Conservation (phyloP, 305 asterid genomes). For the Monarda citriodora region DNA sequence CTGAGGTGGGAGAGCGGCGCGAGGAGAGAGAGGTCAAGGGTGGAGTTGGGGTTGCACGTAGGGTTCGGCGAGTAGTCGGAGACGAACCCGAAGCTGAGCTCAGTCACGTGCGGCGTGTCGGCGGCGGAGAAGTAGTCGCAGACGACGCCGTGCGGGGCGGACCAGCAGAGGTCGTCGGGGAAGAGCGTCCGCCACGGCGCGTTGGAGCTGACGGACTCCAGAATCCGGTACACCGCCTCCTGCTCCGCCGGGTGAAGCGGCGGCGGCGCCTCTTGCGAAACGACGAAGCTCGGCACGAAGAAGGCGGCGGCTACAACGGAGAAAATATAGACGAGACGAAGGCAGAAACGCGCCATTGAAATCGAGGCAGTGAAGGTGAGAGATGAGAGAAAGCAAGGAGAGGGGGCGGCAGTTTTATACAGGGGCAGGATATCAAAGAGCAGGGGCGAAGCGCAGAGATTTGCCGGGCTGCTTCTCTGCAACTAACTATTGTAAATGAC, state of each 20-base stretch:
- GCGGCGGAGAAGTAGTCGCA: conserved; percentile 57
- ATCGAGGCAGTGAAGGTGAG: neutral
- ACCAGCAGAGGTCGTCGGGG: conserved; percentile 76
- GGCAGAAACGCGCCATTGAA: conserved; percentile 27
- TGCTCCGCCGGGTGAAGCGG: conserved; percentile 62
- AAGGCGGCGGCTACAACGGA: conserved; percentile 12
- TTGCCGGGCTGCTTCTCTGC: conserved; percentile 41
- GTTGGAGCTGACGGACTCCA: conserved; percentile 62
- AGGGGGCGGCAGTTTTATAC: neutral
- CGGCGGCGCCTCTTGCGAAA: conserved; percentile 67
- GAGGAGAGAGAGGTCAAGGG: conserved; percentile 47
- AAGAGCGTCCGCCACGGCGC: conserved; percentile 67
- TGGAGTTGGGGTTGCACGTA: conserved; percentile 50
- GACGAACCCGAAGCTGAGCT: conserved; percentile 79
- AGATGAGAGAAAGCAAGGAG: neutral
- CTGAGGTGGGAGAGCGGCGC: conserved; percentile 45
- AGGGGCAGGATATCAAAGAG: conserved; percentile 24
- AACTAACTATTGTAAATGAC: conserved; percentile 27
- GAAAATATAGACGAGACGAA: conserved; percentile 14
- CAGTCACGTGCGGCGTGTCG: conserved; percentile 52
- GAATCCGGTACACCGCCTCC: conserved; percentile 64
- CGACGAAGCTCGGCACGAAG: conserved; percentile 18
- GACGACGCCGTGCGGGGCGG: conserved; percentile 90
- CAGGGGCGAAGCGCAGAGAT: conserved; percentile 39
- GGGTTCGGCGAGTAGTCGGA: conserved; percentile 88